A percentile compares a stretch with the other conserved stretches of the same genome.
These are phyloP conservation scores for Xerocomus spinulosus DNA, from an alignment of 768 basidiomycete genomes.

Conservation along the genomic window DNA sequence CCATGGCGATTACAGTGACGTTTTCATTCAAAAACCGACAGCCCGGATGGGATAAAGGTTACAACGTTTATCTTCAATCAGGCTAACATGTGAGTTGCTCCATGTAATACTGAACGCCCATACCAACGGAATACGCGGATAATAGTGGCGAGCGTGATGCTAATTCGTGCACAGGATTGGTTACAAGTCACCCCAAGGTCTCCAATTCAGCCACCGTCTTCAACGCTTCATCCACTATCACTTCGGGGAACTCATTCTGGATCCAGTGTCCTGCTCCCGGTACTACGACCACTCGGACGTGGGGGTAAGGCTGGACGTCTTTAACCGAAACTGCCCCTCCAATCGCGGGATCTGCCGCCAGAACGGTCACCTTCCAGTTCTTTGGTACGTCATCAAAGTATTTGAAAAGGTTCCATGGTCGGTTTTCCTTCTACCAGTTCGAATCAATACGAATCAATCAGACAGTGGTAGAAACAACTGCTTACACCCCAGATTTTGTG, in stretches of 20 bases:
- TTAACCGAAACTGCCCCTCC: not conserved
- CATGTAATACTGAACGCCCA: too few relatives aligned
- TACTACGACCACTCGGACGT: conserved; percentile 7
- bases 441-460: not conserved
- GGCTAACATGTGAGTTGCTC: too few relatives aligned
- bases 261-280: conserved; percentile 23
- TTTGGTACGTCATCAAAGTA: not conserved
- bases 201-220: conserved; percentile 11
- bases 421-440: conserved; percentile 10
- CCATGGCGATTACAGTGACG: too few relatives aligned
- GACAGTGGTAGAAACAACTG: not conserved
- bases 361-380: conserved; percentile 12
- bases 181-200: not conserved
- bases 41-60: too few relatives aligned
- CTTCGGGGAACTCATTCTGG: conserved; percentile 23
- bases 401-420: conserved; percentile 18
- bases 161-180: too few relatives aligned
- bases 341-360: conserved; percentile 19
- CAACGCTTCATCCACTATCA: conserved; percentile 15
- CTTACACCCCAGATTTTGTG: not conserved
- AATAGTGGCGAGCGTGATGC: too few relatives aligned
- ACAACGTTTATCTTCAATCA: too few relatives aligned
- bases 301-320: conserved; percentile 13
- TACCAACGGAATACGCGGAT: too few relatives aligned
- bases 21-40: too few relatives aligned